A percentile compares a stretch with the other conserved stretches of the same genome.
Evolutionary conservation across 108 stramenopile species (phyloP).

Genomic region (Nitzschia palea): DNA sequence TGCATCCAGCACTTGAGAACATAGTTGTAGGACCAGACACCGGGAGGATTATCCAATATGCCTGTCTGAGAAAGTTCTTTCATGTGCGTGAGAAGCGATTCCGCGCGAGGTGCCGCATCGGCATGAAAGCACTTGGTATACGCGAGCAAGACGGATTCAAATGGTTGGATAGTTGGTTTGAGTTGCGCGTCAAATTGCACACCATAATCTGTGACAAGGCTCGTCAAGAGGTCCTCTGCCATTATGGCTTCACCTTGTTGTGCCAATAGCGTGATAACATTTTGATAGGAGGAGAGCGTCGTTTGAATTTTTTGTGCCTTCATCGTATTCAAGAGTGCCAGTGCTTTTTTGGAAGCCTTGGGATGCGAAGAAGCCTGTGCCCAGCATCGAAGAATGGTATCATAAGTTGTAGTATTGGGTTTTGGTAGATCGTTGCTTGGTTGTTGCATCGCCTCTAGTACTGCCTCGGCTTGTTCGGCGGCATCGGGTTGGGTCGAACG

Average conservation of each 20-base stretch:
- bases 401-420: slow-evolving; percentile 48
- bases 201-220: slow-evolving; percentile 26
- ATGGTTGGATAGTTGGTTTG: slow-evolving; percentile 28
- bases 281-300: slow-evolving; percentile 15
- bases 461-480: slow-evolving; percentile 36
- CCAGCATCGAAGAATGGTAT: slow-evolving; percentile 36
- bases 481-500: slow-evolving; percentile 40
- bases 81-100: slow-evolving; percentile 35
- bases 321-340: slow-evolving; percentile 24
- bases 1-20: slow-evolving; percentile 32
- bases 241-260: slow-evolving; percentile 22
- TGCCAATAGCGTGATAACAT: slow-evolving; percentile 23
- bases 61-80: slow-evolving; percentile 17
- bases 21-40: slow-evolving; percentile 23
- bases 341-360: neutral
- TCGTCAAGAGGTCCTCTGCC: slow-evolving; percentile 19
- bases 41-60: slow-evolving; percentile 15
- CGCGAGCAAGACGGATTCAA: slow-evolving; percentile 28
- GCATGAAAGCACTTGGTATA: slow-evolving; percentile 27
- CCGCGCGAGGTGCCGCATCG: slow-evolving; percentile 34
- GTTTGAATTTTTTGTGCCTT: slow-evolving; percentile 16
- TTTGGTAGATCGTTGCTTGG: slow-evolving; percentile 7
- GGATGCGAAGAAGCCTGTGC: neutral
- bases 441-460: slow-evolving; percentile 23
- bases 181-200: slow-evolving; percentile 34